A percentile compares a stretch with the other conserved stretches of the same genome.
These are phyloP conservation scores for Curvularia eragrostidis DNA, from an alignment of 2,329 filamentous ascomycete genomes.

Conservation along the genomic window DNA sequence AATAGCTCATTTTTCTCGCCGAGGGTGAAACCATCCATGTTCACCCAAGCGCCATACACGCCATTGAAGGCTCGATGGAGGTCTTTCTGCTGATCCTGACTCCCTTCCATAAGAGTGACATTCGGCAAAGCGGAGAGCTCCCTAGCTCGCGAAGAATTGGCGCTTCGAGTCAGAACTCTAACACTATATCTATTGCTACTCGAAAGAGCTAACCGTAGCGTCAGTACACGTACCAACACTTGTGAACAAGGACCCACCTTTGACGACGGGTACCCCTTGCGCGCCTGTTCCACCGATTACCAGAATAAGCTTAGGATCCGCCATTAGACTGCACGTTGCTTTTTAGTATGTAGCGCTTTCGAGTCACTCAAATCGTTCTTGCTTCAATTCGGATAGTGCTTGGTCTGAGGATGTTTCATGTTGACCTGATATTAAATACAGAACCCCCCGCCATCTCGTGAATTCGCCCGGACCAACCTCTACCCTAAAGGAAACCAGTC, in stretches of 20 bases:
- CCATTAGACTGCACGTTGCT: not conserved
- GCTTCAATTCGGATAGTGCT: not conserved
- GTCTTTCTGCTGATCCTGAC: not conserved
- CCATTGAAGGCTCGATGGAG: not conserved
- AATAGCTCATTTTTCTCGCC: constrained; percentile 58
- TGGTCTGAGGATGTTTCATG: not conserved
- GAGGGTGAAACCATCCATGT: not conserved
- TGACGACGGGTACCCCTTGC: constrained; percentile 32
- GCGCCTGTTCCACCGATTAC: constrained; percentile 35
- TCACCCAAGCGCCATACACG: not conserved
- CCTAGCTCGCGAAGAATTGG: not conserved
- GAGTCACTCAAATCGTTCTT: not conserved
- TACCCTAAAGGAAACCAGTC: not conserved
- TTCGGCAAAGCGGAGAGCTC: not conserved
- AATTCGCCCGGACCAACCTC: not conserved
- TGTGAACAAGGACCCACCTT: not conserved
- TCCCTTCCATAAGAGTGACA: not conserved
- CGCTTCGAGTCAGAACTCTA: not conserved
- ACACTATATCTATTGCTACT: not conserved
- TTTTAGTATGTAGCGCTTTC: not conserved
- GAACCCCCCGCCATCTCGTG: not conserved
- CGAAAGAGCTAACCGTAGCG: not conserved
- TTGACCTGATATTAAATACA: not conserved
- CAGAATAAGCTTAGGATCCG: constrained; percentile 16
- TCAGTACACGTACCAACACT: not conserved